Percentiles rank a stretch among this genome's conserved stretches.
Conservation (phyloP, 2,329 filamentous ascomycete species). For the Penicillium sp. region DNA sequence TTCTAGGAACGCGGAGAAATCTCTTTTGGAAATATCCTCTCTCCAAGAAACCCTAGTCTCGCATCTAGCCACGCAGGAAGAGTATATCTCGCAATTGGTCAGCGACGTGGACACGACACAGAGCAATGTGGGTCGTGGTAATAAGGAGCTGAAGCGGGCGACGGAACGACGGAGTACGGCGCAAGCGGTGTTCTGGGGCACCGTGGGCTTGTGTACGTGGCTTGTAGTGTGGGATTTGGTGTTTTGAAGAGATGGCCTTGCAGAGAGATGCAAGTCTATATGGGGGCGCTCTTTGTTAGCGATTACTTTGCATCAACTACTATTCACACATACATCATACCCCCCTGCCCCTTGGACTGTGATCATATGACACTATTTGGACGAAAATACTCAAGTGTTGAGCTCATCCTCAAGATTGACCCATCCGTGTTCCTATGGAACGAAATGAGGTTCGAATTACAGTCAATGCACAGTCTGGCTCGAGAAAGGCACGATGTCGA, state of each 20-base stretch:
- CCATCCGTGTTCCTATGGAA: too few relatives aligned
- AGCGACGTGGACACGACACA: slow-evolving; percentile 78
- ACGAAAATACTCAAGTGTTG: too few relatives aligned
- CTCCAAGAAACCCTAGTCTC: slow-evolving; percentile 85
- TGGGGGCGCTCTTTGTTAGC: too few relatives aligned
- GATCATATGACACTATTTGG: too few relatives aligned
- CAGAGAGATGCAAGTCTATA: background rate
- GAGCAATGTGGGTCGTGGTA: slow-evolving; percentile 85
- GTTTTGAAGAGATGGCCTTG: slow-evolving; percentile 39
- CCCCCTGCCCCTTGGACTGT: too few relatives aligned
- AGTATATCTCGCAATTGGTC: slow-evolving; percentile 86
- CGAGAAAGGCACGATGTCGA: too few relatives aligned
- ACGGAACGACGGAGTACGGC: slow-evolving; percentile 72
- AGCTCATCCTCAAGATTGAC: too few relatives aligned
- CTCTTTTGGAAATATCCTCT: slow-evolving; percentile 87
- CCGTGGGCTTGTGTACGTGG: slow-evolving; percentile 72
- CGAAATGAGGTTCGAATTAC: too few relatives aligned
- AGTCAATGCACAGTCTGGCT: background rate
- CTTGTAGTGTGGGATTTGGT: slow-evolving; percentile 79
- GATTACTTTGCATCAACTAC: too few relatives aligned
- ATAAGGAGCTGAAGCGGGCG: slow-evolving; percentile 87
- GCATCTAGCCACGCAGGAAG: slow-evolving; percentile 83
- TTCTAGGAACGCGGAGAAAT: slow-evolving; percentile 81
- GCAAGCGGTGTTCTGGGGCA: slow-evolving; percentile 79
- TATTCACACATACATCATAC: too few relatives aligned